Conservation (phyloP, 495 filamentous ascomycete species). For the Halenospora varia region DNA sequence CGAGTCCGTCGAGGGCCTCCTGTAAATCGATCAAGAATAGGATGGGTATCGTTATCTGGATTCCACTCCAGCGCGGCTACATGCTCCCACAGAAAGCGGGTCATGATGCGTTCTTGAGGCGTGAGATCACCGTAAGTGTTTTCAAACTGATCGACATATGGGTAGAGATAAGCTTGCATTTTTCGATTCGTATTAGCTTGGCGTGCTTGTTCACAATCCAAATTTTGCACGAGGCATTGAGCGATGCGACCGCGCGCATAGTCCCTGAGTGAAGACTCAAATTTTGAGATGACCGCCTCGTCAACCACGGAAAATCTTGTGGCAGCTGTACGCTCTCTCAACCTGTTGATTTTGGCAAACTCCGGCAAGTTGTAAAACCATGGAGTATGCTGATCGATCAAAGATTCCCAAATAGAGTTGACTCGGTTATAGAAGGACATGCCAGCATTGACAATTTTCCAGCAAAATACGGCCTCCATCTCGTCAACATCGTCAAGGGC, state of each 20-base stretch:
- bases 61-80: conserved; percentile 1
- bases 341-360: conserved; percentile 24
- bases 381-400: conserved; percentile 34
- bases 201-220: neutral
- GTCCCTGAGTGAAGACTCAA: too few species aligned
- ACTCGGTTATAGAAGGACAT: conserved; percentile 39
- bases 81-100: conserved; percentile 7
- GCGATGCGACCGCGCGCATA: too few species aligned
- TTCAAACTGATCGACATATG: neutral
- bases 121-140: neutral
- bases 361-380: conserved; percentile 37
- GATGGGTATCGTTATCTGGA: neutral
- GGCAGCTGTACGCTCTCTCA: neutral
- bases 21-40: neutral
- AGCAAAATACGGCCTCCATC: too few species aligned
- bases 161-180: neutral
- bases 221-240: neutral
- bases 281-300: too few species aligned
- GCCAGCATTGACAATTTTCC: too few species aligned
- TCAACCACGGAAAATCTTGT: too few species aligned
- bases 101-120: neutral
- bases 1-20: too few species aligned
- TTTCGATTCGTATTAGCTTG: neutral
- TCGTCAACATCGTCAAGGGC: too few species aligned
- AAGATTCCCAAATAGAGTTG: conserved; percentile 29